Base-by-base conservation (phyloP, 83 land plant genomes). In the Thuja plicata region DNA sequence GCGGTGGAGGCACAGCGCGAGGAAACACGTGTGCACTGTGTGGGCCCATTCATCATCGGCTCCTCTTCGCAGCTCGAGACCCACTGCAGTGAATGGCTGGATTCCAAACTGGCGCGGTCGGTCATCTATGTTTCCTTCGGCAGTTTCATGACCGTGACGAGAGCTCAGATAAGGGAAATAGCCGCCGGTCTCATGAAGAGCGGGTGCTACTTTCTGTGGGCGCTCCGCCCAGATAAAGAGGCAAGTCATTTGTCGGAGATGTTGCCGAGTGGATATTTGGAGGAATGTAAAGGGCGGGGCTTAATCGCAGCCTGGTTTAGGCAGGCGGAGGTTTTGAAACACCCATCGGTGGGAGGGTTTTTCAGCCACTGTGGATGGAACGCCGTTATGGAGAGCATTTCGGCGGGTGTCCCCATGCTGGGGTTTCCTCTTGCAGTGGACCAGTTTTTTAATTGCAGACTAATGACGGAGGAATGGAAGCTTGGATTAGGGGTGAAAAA, bases 301-400 rank as follows among this genome's bases (percentile, higher is more conserved):
- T 1, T 93, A 48, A 88, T 91, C 16, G 89, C 91, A 40, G 88
- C 92, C 21, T 94, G 95, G 93, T 92, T 92, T 66, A 90, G 89
- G 30, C 95, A 94, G 90, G 43, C 93, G 89, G 87, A 34, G 52
- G 89, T 91, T 66, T 87, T 94, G 37, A 70, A 86, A 30, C 94
- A 94, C 46, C 85, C 86, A 19, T 84, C 94, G 15, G 74, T 90
- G 0, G 94, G 92, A 2, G 93, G 93, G 37, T 94, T 94, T 89
- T 87, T 89, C 77, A 89, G 94, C 30, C 94, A 93, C 89, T 93
- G 95, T 37, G 95, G 94, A 8, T 94, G 93, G 93, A 94, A 93
- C 57, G 91, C 96, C 1, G 81, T 85, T 2, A 41, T 87, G 12
- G 95, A 94, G 62, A 88, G 83, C 62, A 60, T 89, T 32, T 91